Evolutionary conservation across 2,329 filamentous ascomycete genomes (phyloP), one percentile per base, ranked within the genome.

Genomic region (Fusarium verticillioides): DNA sequence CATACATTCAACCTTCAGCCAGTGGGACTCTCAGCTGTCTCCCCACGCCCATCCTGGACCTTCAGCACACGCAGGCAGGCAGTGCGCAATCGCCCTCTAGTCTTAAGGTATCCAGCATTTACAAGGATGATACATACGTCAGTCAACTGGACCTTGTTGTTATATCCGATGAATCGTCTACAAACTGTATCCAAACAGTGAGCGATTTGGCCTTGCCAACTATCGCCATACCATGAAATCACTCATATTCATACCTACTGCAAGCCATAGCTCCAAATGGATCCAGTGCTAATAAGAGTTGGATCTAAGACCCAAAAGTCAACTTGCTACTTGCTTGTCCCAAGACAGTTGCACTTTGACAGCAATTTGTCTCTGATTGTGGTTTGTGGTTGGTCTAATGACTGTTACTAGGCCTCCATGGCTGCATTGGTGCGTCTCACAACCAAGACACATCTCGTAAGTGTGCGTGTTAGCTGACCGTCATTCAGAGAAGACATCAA

Each of bases 341-440:
- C 44, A 19, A 53, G 32, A 47, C 40, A 59, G 42, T 63, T 63
- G 66, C 57, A 66, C 54, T 60, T 66, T 73, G 53, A 61, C 43
- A 67, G 49, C 47, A 67, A 56, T 18, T 50, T 71, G 60, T 66
- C 56, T 70, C 47, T 47, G 34, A 49, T 36, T 28, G 21, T 21
- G 39, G 42, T n/a, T 60, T 43, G 28, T 62, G 57, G 58, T 59
- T 56, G 63, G 57, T 16, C 36, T 40, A 28, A 5, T 23, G 19
- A 18, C 39, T 37, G 47, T 37, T 57, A 67, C 62, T 63, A 58
- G 32, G 46, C 44, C 47, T 66, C 52, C 42, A 53, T 54, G 54
- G 57, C 49, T 63, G 66, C 64, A 70, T 64, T 74, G 54, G 70
- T 36, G 60, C 42, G 70, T 73, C 69, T 72, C 58, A 70, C 46